Conservation (phyloP, 2,329 filamentous ascomycete species). For the Botrytis fabae region DNA sequence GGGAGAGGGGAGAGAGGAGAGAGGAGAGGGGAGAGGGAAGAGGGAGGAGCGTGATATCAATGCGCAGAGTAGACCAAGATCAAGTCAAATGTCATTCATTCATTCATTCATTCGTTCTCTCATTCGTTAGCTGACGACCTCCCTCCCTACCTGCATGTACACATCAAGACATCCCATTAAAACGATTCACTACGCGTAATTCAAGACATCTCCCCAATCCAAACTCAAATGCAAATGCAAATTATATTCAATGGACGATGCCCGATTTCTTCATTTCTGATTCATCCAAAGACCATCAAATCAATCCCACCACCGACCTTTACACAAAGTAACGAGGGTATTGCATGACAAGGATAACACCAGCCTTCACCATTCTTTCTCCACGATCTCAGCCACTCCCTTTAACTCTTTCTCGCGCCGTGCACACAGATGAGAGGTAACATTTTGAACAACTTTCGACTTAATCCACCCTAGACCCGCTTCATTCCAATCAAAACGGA, state of each 20-base stretch:
- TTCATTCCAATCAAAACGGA: constrained; percentile 14
- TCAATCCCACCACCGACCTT: too few species aligned
- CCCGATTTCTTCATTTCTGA: neutral
- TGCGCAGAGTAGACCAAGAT: neutral
- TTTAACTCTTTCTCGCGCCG: constrained; percentile 1
- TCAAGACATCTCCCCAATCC: neutral
- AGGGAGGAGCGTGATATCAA: neutral
- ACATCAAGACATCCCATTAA: too few species aligned
- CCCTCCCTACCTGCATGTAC: too few species aligned
- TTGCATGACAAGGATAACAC: constrained; percentile 11
- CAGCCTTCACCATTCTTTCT: constrained; percentile 23
- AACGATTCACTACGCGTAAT: neutral
- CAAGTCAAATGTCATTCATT: neutral
- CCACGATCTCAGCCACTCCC: constrained; percentile 22
- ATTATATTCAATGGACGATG: neutral
- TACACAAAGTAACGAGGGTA: neutral
- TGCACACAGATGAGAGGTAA: constrained; percentile 1
- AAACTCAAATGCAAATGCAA: too few species aligned
- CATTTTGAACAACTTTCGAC: constrained; percentile 12
- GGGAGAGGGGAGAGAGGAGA: neutral
- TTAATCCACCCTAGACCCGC: constrained; percentile 18
- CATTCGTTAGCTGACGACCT: neutral
- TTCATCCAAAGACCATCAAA: too few species aligned
- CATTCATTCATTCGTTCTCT: too few species aligned
- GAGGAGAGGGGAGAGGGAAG: too few species aligned